Percentiles rank a stretch among this genome's conserved stretches.
These are phyloP conservation scores for Elsinoe arachidis DNA, from an alignment of 2,329 filamentous ascomycete genomes.

Conservation along the genomic window DNA sequence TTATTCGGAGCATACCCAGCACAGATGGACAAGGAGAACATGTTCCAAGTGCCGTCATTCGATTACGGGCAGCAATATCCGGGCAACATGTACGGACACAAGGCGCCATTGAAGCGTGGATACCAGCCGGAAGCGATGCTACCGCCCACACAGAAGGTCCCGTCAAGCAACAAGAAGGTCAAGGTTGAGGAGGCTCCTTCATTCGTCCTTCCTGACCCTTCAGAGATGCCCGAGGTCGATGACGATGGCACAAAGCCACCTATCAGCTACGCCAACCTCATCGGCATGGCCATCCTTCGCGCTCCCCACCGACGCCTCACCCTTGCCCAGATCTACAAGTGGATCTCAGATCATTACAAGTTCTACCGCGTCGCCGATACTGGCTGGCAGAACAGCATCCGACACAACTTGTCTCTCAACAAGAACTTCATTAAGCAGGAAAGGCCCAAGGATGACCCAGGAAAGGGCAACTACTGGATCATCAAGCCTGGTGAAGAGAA, in stretches of 20 bases:
- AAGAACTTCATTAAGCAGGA: conserved; percentile 96
- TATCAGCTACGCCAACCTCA: conserved; percentile 89
- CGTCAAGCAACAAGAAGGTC: conserved; percentile 50
- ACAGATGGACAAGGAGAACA: conserved; percentile 43
- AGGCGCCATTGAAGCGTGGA: conserved; percentile 47
- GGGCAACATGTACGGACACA: conserved; percentile 30
- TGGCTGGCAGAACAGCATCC: conserved; percentile 98
- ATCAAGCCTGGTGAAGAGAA: conserved; percentile 85
- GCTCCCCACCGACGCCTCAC: conserved; percentile 77
- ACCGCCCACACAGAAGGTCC: conserved; percentile 23
- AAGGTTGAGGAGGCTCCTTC: conserved; percentile 48
- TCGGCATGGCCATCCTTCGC: conserved; percentile 92
- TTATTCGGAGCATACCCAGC: conserved; percentile 43
- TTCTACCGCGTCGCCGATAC: conserved; percentile 80
- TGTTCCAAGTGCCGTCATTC: conserved; percentile 30
- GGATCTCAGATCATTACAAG: conserved; percentile 91
- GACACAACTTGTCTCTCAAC: conserved; percentile 93
- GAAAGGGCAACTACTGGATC: conserved; percentile 95
- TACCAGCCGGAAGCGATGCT: conserved; percentile 8
- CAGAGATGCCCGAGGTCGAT: conserved; percentile 70
- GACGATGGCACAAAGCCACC: conserved; percentile 85
- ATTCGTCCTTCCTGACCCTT: conserved; percentile 55
- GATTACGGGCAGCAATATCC: conserved; percentile 30
- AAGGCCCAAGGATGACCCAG: conserved; percentile 90
- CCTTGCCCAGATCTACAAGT: conserved; percentile 94